Conservation (phyloP, 192 early-diverging fungal species). For the Coemansia javaensis region DNA sequence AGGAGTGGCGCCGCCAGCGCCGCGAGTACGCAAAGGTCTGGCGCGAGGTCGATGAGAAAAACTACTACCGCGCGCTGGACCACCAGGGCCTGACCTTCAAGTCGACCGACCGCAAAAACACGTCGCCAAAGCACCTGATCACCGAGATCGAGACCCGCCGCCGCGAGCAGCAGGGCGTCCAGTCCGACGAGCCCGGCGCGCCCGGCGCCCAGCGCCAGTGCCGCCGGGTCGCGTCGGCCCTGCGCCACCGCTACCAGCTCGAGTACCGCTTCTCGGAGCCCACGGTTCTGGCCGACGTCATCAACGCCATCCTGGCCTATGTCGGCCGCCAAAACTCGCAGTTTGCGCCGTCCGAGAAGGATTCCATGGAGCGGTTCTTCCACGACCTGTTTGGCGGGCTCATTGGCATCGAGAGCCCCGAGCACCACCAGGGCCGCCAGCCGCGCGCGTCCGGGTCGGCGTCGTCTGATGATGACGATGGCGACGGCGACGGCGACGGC, state of each 20-base stretch:
- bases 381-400: slow-evolving; percentile 61
- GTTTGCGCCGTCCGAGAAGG: slow-evolving; percentile 60
- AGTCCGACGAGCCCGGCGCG: slow-evolving; percentile 17
- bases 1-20: slow-evolving; percentile 79
- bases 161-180: slow-evolving; percentile 69
- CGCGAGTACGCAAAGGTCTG: slow-evolving; percentile 96
- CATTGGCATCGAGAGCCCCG: slow-evolving; percentile 31
- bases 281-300: slow-evolving; percentile 73
- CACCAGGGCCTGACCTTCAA: slow-evolving; percentile 93
- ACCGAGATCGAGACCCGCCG: slow-evolving; percentile 82
- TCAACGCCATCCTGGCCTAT: slow-evolving; percentile 67
- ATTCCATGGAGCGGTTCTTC: slow-evolving; percentile 72
- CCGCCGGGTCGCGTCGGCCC: slow-evolving; percentile 40
- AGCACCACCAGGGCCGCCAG: no score
- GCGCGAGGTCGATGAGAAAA: slow-evolving; percentile 90
- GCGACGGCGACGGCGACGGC: slow-evolving; percentile 2
- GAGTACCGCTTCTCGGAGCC: slow-evolving; percentile 72
- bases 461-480: slow-evolving; percentile 1
- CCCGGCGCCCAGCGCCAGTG: slow-evolving; percentile 22
- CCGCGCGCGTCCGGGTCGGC: not conserved
- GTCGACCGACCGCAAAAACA: slow-evolving; percentile 73
- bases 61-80: slow-evolving; percentile 92
- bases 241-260: slow-evolving; percentile 68
- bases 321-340: slow-evolving; percentile 59
- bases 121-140: slow-evolving; percentile 70